Percentiles rank a stretch among this genome's conserved stretches.
These are phyloP conservation scores for Infundibulicybe gibba DNA, from an alignment of 768 basidiomycete species.

Conservation along the genomic window DNA sequence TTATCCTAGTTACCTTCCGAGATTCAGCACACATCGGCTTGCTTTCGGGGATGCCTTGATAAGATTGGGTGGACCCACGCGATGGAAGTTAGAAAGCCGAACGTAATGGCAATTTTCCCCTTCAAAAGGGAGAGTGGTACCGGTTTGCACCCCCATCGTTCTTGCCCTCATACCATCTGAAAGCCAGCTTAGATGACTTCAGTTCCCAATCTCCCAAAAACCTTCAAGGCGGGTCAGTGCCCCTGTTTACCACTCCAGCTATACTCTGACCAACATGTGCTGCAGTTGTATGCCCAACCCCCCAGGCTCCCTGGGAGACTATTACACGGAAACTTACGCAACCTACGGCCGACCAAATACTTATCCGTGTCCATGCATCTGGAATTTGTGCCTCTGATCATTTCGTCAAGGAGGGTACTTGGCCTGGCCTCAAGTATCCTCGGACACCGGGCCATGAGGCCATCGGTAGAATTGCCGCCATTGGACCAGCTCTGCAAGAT, in stretches of 20 bases:
- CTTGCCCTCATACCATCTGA: no score
- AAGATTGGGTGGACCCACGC: no score
- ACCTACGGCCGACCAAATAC: constrained; percentile 1
- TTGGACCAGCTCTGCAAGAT: constrained; percentile 2
- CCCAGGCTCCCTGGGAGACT: not conserved
- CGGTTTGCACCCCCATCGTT: no score
- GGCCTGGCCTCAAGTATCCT: constrained; percentile 6
- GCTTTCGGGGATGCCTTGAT: no score
- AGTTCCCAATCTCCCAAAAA: constrained; percentile 1
- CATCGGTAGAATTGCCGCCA: constrained; percentile 3
- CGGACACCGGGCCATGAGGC: constrained; percentile 5
- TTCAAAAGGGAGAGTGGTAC: no score
- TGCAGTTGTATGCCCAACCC: no score
- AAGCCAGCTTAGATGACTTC: not conserved
- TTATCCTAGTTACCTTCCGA: no score
- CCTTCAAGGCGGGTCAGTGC: constrained; percentile 4
- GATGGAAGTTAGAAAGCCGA: no score
- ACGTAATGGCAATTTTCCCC: no score
- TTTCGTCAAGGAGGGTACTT: constrained; percentile 6
- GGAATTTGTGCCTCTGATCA: constrained; percentile 7
- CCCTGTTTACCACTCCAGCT: not conserved
- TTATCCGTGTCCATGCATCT: constrained; percentile 6
- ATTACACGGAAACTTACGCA: not conserved
- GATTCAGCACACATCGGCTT: no score
- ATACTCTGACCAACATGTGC: not conserved